These are phyloP conservation scores for Neurospora sp. DNA, from an alignment of 495 filamentous ascomycete genomes.

Conservation along the genomic window DNA sequence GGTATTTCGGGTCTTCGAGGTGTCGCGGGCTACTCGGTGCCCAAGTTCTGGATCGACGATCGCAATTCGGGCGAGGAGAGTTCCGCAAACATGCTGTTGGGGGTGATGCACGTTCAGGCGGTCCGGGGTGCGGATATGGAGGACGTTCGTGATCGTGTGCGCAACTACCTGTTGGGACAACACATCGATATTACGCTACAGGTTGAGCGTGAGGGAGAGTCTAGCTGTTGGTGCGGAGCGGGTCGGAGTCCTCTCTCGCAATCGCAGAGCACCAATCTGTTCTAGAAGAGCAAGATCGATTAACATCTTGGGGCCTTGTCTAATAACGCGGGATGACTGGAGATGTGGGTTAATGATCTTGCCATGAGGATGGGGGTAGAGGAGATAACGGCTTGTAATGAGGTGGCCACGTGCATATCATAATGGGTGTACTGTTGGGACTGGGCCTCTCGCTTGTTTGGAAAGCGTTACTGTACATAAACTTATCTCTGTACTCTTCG, in stretches of 20 bases:
- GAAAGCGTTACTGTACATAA: not conserved
- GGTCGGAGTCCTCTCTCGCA: conserved; percentile 23
- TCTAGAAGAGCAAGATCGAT: conserved; percentile 6
- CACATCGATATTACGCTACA: conserved; percentile 67
- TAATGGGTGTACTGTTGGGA: not conserved
- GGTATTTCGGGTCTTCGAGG: conserved; percentile 76
- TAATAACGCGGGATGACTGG: not conserved
- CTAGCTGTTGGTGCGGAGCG: conserved; percentile 67
- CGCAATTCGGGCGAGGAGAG: conserved; percentile 34
- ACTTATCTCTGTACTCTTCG: not conserved
- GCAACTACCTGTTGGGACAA: conserved; percentile 47
- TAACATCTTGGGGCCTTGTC: not conserved
- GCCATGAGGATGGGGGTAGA: not conserved
- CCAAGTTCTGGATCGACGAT: conserved; percentile 91
- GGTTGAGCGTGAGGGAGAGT: conserved; percentile 64
- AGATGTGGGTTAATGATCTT: not conserved
- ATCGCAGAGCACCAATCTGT: conserved; percentile 15
- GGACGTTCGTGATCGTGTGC: conserved; percentile 61
- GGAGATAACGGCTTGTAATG: not conserved
- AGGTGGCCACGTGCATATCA: not conserved
- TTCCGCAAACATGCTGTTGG: conserved; percentile 47
- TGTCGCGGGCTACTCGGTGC: conserved; percentile 75
- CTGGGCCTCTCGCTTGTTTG: not conserved
- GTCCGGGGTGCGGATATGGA: conserved; percentile 60
- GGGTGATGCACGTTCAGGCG: conserved; percentile 76